Evolutionary conservation across 2,329 filamentous ascomycete species (phyloP).

Genomic region (Xylariaceae sp.): DNA sequence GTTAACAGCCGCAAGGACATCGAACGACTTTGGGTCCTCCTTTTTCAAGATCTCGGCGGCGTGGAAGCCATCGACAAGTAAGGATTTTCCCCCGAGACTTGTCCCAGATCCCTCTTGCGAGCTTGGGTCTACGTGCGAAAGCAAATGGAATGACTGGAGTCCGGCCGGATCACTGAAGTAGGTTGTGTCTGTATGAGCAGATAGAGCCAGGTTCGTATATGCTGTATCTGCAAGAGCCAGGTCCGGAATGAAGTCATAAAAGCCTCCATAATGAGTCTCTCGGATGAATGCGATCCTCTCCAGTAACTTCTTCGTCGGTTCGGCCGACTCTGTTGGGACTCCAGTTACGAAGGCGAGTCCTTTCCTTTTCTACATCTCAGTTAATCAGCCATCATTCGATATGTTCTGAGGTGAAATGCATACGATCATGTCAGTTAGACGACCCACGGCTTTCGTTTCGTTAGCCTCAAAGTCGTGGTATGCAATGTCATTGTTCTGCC

Average conservation of each 20-base stretch:
- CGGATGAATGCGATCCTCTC: constrained; percentile 82
- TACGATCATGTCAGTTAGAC: constrained; percentile 62
- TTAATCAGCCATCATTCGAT: constrained; percentile 11
- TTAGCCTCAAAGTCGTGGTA: constrained; percentile 58
- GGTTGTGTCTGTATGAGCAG: constrained; percentile 88
- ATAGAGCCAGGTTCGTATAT: constrained; percentile 80
- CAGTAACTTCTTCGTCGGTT: constrained; percentile 70
- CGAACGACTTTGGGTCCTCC: constrained; percentile 54
- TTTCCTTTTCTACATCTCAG: constrained; percentile 49
- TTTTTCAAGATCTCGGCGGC: constrained; percentile 58
- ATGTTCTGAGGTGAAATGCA: constrained; percentile 2
- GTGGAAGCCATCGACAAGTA: constrained; percentile 83
- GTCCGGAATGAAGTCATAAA: constrained; percentile 82
- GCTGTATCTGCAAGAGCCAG: constrained; percentile 84
- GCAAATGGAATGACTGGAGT: constrained; percentile 86
- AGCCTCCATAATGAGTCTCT: constrained; percentile 81
- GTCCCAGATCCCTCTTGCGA: constrained; percentile 12
- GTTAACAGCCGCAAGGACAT: constrained; percentile 50
- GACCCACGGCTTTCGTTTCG: constrained; percentile 51
- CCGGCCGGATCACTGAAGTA: constrained; percentile 93
- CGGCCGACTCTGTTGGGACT: constrained; percentile 61
- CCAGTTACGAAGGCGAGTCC: constrained; percentile 76
- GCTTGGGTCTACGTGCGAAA: constrained; percentile 59
- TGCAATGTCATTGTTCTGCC: constrained; percentile 39
- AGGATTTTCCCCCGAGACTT: constrained; percentile 64